Evolutionary conservation across 2,329 filamentous ascomycete species (phyloP), one percentile per base, ranked within the genome.

Genomic region (Raffaelea ambrosiae): DNA sequence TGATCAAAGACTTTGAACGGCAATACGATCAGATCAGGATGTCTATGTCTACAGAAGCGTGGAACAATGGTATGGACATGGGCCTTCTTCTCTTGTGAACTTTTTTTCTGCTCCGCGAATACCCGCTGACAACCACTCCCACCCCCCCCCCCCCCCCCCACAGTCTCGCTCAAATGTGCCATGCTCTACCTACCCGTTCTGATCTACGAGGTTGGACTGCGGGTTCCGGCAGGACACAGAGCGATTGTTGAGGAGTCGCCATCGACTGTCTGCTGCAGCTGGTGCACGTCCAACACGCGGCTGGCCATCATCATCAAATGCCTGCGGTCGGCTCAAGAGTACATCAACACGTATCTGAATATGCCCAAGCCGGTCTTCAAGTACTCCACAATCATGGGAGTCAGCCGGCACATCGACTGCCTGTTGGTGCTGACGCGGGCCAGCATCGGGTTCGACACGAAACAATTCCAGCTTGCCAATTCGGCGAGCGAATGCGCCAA

Each of bases 151-250:
- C n/a, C n/a, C n/a, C n/a, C n/a, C 3, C 10, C n/a, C 16, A 3
- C 45, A 53, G 52, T 47, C 7, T 40, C 53, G 3, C 44, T 55
- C 5, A 47, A 44, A 7, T 53, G 51, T 26, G 39, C 50, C 11
- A 45, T 51, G 23, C 39, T 51, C n/a, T 55, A 49, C 43, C 35
- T 58, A 4, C 54, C 51, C 9, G 47, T 55, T 4, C 36, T 43
- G 39, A 53, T 58, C 33, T 51, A 52, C 46, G 51, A 57, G n/a
- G 48, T 58, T 18, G 48, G 51, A 16, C 31, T 58, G 22, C 46
- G 41, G 3, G 40, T 49, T 8, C 52, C 55, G 0, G 23, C 43
- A 3, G 49, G 48, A 16, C 51, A 55, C 47, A 43, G 35, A 16
- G 19, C 19, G 8, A 21, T 41, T 1, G 39, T 43, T 0, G 39